Percentiles rank a stretch among this genome's conserved stretches.
Evolutionary conservation across 306 rosid species (phyloP).

Genomic region (Elaeagnus macrophylla): DNA sequence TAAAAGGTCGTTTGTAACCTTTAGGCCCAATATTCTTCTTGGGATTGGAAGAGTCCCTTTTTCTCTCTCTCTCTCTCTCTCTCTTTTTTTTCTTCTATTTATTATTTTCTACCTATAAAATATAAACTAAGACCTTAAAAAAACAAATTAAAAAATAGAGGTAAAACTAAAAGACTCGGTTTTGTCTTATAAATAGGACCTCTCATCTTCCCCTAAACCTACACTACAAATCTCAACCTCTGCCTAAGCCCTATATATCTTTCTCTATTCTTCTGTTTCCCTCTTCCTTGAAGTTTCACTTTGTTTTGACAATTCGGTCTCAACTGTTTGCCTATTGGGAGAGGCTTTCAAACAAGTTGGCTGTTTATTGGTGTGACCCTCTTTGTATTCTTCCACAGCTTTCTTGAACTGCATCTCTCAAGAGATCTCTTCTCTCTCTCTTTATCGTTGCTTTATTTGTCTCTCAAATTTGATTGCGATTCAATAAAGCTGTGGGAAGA

Average conservation of each 20-base stretch:
- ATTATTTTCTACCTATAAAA: no score
- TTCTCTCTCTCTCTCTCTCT: no score
- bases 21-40: conserved; percentile 87
- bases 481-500: conserved; percentile 99
- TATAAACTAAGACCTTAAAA: conserved; percentile 1
- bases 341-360: not conserved
- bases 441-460: not conserved
- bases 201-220: conserved; percentile 37
- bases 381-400: conserved; percentile 99
- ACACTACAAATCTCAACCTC: conserved; percentile 14
- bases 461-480: conserved; percentile 41
- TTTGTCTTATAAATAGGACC: conserved; percentile 53
- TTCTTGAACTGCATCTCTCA: conserved; percentile 96
- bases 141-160: not conserved
- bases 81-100: no score
- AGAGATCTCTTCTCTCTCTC: conserved; percentile 29
- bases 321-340: not conserved
- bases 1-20: conserved; percentile 31
- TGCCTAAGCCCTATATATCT: not conserved
- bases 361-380: conserved; percentile 39
- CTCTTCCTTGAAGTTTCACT: not conserved
- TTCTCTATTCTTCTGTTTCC: conserved; percentile 1
- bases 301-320: conserved; percentile 15
- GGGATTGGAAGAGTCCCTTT: conserved; percentile 88
- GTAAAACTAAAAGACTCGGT: conserved; percentile 20